These are phyloP conservation scores for Fusarium nanum DNA, from an alignment of 2,329 filamentous ascomycete genomes.

Conservation along the genomic window DNA sequence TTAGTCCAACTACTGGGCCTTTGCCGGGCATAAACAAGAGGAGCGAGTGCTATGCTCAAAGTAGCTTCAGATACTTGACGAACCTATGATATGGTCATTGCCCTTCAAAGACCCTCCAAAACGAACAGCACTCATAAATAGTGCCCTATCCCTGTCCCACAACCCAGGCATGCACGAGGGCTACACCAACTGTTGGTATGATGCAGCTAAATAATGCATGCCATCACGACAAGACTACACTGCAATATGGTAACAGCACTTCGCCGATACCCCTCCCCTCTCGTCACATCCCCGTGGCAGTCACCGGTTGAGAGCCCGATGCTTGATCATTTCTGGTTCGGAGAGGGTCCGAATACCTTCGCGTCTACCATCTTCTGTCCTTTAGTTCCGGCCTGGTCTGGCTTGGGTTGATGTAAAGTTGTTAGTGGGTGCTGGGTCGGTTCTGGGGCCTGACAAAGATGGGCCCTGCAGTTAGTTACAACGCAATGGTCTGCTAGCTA, in stretches of 20 bases:
- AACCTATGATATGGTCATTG: neutral
- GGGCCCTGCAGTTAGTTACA: constrained; percentile 13
- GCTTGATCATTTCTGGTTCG: constrained; percentile 19
- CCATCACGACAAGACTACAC: constrained; percentile 28
- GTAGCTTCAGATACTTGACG: constrained; percentile 8
- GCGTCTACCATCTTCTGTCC: constrained; percentile 20
- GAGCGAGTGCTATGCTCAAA: constrained; percentile 12
- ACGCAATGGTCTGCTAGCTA: constrained; percentile 1
- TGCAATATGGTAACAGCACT: constrained; percentile 1
- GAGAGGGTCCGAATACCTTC: constrained; percentile 23
- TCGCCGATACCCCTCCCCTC: constrained; percentile 23
- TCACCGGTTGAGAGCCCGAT: constrained; percentile 12
- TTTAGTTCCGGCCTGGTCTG: constrained; percentile 7
- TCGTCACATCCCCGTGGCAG: neutral
- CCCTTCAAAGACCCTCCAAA: neutral
- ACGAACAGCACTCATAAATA: neutral
- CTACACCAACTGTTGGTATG: constrained; percentile 18
- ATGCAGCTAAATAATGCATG: constrained; percentile 42
- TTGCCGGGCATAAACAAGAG: constrained; percentile 8
- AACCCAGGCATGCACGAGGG: constrained; percentile 5
- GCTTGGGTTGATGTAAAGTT: constrained; percentile 21
- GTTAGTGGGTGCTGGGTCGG: constrained; percentile 30
- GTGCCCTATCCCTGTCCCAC: constrained; percentile 17
- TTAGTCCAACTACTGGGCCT: constrained; percentile 26
- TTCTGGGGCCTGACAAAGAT: constrained; percentile 28